A percentile compares a stretch with the other conserved stretches of the same genome.
Conservation (phyloP, 306 rosid genomes). For the Fragaria nilgerrensis region DNA sequence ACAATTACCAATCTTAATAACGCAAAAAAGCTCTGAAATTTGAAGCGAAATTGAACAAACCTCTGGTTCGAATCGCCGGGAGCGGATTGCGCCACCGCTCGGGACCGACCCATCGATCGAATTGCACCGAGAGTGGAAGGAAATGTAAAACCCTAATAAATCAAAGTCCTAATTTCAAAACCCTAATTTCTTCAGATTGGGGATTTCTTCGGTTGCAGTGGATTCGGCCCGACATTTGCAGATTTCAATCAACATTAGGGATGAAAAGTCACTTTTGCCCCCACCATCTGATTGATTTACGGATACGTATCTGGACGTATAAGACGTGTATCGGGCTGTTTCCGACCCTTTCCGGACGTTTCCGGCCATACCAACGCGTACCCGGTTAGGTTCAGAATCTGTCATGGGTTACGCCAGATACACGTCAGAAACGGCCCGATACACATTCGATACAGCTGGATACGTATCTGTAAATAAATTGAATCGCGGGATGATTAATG, state of each 20-base stretch:
- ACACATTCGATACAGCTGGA: no score
- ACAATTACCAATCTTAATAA: not conserved
- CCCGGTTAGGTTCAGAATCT: no score
- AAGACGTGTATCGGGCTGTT: no score
- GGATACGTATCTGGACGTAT: no score
- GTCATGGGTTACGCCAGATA: no score
- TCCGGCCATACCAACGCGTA: no score
- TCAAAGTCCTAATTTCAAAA: not conserved
- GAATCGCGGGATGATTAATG: no score
- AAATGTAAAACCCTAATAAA: slow-evolving; percentile 1
- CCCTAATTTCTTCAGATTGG: not conserved
- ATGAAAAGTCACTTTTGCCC: no score
- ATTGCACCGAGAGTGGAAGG: not conserved
- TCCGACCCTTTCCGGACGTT: no score
- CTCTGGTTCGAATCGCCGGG: slow-evolving; percentile 38
- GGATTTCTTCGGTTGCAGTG: not conserved
- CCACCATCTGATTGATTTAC: no score
- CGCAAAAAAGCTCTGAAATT: not conserved
- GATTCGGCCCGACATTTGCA: not conserved
- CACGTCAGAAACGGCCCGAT: no score
- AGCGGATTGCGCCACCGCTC: slow-evolving; percentile 33
- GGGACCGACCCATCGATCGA: slow-evolving; percentile 50
- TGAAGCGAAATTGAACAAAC: slow-evolving; percentile 17
- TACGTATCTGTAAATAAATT: no score
- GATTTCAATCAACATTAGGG: not conserved